These are phyloP conservation scores for Alternaria sp. DNA, from an alignment of 2,329 filamentous ascomycete species.

Conservation along the genomic window DNA sequence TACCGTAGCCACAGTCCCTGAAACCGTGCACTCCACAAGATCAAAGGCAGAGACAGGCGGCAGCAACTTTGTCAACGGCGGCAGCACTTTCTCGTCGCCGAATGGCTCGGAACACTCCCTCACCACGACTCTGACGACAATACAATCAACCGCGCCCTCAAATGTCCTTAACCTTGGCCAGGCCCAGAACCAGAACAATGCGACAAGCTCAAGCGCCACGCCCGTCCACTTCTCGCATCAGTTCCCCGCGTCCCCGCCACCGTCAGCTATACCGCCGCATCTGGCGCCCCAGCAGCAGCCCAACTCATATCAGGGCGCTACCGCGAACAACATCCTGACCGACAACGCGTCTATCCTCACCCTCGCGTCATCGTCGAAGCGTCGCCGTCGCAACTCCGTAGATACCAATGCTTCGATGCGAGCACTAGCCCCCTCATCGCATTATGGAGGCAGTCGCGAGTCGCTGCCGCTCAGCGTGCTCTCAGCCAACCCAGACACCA, in stretches of 20 bases:
- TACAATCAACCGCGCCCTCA: slow-evolving; percentile 76
- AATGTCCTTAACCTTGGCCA: slow-evolving; percentile 54
- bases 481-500: slow-evolving; percentile 68
- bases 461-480: slow-evolving; percentile 81
- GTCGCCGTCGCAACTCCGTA: slow-evolving; percentile 77
- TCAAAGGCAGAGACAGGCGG: slow-evolving; percentile 83
- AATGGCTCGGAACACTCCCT: slow-evolving; percentile 82
- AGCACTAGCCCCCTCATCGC: slow-evolving; percentile 81
- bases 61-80: slow-evolving; percentile 69
- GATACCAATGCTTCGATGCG: slow-evolving; percentile 88
- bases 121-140: slow-evolving; percentile 85
- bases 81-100: slow-evolving; percentile 81
- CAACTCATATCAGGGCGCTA: slow-evolving; percentile 78
- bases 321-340: slow-evolving; percentile 81
- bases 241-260: slow-evolving; percentile 63
- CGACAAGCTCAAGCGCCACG: slow-evolving; percentile 48
- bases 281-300: slow-evolving; percentile 68
- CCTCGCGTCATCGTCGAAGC: slow-evolving; percentile 82
- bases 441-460: slow-evolving; percentile 84
- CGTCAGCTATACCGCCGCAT: slow-evolving; percentile 77
- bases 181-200: slow-evolving; percentile 35
- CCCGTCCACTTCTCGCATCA: slow-evolving; percentile 66
- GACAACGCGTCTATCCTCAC: slow-evolving; percentile 89
- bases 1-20: slow-evolving; percentile 84
- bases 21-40: slow-evolving; percentile 77